Base-by-base conservation (phyloP, 805 yeast genomes). In the Saccharomycopsis malanga region DNA sequence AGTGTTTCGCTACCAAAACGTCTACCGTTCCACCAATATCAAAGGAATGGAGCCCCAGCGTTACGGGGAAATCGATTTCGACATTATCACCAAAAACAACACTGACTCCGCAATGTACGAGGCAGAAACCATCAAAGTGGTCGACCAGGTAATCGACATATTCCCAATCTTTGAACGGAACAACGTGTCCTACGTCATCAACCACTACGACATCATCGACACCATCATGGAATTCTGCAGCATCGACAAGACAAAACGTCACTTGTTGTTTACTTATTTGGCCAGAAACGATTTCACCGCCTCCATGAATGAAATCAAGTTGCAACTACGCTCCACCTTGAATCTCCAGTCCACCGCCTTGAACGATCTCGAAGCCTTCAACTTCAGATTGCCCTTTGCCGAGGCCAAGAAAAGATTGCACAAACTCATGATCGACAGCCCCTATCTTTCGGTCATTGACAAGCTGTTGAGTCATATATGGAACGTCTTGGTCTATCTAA, bases 21-120 rank as follows among this genome's bases (percentile, higher is more conserved):
- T 93, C 1, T 93, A 79, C 60, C 73, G 98, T 42, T 81, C 88
- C 0, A 71, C 74, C 40, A 67, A 68, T 10, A 68, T 70, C 46
- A 62, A 71, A 1, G 82, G 86, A 17, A 77, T 86, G 1, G 87
- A 83, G 20, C 95, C 95, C 0, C 73, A 76, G 22, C 79, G 76
- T 56, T 88, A 81, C 60, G 77, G 83, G 25, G 95, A 94, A 50
- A 78, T 87, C 34, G 94, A 83, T 57, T 89, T 91, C 63, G 98
- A 93, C 63, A 81, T 88, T 21, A 69, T 84, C 2, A 70, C 83
- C 0, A 67, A 70, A n/a, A 72, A 68, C 29, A 32, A 29, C 27
- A 38, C 22, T 10, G 76, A 74, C 39, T 61, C 74, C 7, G 67
- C 78, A 1, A 73, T 75, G 39, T 74, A 83, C 54, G 98, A 93